phyloP scores from a whole-genome alignment of 352 stramenopile genomes.

The Phytophthora pisi region DNA sequence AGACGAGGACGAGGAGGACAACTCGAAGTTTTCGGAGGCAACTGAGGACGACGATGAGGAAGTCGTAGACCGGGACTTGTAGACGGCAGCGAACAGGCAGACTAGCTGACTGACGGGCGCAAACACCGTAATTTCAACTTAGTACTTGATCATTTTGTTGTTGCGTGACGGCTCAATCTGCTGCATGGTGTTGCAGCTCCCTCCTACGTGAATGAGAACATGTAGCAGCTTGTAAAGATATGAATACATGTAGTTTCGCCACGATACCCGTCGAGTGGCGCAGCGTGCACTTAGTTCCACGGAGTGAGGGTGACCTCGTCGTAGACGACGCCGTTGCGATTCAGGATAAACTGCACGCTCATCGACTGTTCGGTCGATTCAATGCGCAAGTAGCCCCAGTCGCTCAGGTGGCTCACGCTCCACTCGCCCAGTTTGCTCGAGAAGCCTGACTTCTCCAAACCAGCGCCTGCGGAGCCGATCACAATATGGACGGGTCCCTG shows the following conservation, averaged over 20 bases:
- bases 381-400: constrained; percentile 79
- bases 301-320: constrained; percentile 70
- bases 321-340: constrained; percentile 81
- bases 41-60: constrained; percentile 45
- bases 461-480: constrained; percentile 83
- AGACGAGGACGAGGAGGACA: constrained; percentile 73
- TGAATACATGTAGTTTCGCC: constrained; percentile 14
- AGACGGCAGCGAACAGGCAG: constrained; percentile 38
- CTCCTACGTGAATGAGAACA: background rate
- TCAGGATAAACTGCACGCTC: constrained; percentile 80
- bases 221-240: constrained; percentile 1
- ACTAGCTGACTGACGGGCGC: constrained; percentile 28
- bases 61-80: constrained; percentile 71
- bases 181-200: background rate
- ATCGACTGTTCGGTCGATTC: constrained; percentile 68
- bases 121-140: constrained; percentile 31
- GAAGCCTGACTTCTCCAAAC: constrained; percentile 69
- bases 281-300: constrained; percentile 44
- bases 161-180: background rate
- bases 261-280: background rate
- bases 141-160: constrained; percentile 28
- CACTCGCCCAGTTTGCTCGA: constrained; percentile 73
- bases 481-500: constrained; percentile 88
- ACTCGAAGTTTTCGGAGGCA: constrained; percentile 38
- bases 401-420: constrained; percentile 81